These are phyloP conservation scores for Candida fluviatilis DNA, from an alignment of 805 yeast genomes.

Conservation along the genomic window DNA sequence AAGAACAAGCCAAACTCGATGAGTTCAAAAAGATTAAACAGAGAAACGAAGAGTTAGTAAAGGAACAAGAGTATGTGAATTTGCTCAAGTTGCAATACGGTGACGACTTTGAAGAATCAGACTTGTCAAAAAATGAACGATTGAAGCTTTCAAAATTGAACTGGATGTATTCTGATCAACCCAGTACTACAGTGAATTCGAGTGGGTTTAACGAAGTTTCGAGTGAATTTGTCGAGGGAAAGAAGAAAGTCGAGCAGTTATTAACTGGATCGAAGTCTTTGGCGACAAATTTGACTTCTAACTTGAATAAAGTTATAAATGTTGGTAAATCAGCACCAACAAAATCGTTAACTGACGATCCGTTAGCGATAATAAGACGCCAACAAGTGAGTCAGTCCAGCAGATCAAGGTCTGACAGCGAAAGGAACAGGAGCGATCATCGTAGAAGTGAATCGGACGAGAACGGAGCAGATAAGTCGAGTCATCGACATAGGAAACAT, in stretches of 20 bases:
- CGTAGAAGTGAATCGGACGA: neutral
- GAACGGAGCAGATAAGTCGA: too few relatives aligned
- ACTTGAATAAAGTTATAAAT: conserved; percentile 16
- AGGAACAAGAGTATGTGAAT: conserved; percentile 59
- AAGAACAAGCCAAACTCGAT: conserved; percentile 72
- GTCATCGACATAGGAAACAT: conserved; percentile 7
- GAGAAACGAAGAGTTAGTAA: conserved; percentile 57
- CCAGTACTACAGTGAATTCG: conserved; percentile 24
- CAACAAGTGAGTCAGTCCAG: conserved; percentile 6
- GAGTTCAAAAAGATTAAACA: conserved; percentile 64
- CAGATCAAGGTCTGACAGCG: neutral
- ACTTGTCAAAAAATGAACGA: conserved; percentile 30
- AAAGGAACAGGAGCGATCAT: conserved; percentile 6
- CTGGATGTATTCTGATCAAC: conserved; percentile 78
- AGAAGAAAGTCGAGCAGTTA: conserved; percentile 44
- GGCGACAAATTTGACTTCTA: conserved; percentile 10
- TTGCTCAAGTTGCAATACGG: conserved; percentile 45
- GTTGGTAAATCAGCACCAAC: conserved; percentile 12
- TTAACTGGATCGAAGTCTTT: conserved; percentile 50
- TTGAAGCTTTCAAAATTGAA: conserved; percentile 49
- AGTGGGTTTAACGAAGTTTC: conserved; percentile 34
- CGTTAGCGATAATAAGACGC: conserved; percentile 39
- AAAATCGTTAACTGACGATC: conserved; percentile 37
- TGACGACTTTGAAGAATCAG: conserved; percentile 22
- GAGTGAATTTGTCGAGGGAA: conserved; percentile 29